A percentile compares a stretch with the other conserved stretches of the same genome.
Conservation (phyloP, 1,284 basidiomycete species). For the Ustilago curta region DNA sequence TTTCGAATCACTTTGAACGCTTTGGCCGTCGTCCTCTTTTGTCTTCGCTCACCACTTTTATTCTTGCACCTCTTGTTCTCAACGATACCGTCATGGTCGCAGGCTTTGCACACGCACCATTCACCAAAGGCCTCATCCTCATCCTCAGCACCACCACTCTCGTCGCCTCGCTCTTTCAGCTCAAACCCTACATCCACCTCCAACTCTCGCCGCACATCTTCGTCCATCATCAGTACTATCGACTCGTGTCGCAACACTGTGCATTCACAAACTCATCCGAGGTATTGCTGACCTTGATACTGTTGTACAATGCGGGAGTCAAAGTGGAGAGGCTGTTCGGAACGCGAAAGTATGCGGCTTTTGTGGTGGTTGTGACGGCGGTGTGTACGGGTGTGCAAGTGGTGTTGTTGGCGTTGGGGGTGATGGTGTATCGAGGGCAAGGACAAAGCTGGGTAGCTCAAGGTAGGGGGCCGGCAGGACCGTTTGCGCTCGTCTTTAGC, state of each 20-base stretch:
- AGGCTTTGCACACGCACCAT: constrained; percentile 46
- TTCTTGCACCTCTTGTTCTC: constrained; percentile 1
- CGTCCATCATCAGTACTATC: constrained; percentile 79
- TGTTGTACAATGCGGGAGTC: constrained; percentile 80
- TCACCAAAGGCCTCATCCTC: constrained; percentile 49
- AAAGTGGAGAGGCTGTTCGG: constrained; percentile 87
- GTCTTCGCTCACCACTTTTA: neutral
- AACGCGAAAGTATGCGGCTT: constrained; percentile 80
- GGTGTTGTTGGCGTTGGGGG: constrained; percentile 8
- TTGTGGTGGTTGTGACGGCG: constrained; percentile 21
- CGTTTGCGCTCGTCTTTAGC: constrained; percentile 33
- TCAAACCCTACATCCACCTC: constrained; percentile 43
- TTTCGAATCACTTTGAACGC: no score
- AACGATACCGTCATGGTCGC: constrained; percentile 33
- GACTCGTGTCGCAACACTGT: constrained; percentile 79
- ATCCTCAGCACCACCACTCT: constrained; percentile 22
- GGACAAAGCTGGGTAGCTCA: neutral
- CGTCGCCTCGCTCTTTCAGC: constrained; percentile 66
- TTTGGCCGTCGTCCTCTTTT: no score
- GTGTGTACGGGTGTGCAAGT: constrained; percentile 22
- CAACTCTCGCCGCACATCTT: constrained; percentile 74
- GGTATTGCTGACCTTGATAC: constrained; percentile 80
- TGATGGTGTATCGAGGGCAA: neutral
- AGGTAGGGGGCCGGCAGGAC: constrained; percentile 26
- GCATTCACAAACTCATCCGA: constrained; percentile 87